phyloP scores from a whole-genome alignment of 805 yeast species.

The Debaryomyces tyrocola region DNA sequence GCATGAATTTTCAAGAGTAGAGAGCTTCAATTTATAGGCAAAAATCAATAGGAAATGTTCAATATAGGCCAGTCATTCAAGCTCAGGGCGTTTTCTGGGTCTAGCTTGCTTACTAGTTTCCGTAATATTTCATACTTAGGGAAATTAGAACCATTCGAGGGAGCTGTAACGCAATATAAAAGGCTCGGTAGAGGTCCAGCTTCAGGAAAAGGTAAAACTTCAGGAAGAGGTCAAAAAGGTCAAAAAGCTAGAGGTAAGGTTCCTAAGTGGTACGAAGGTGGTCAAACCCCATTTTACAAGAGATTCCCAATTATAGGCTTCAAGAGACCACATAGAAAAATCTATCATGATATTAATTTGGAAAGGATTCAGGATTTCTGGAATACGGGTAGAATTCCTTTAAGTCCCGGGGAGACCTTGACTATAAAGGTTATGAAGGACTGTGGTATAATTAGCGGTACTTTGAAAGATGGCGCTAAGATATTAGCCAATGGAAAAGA shows the following conservation, averaged over 20 bases:
- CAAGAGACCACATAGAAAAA: constrained; percentile 58
- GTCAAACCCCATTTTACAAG: constrained; percentile 90
- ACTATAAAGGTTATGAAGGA: constrained; percentile 77
- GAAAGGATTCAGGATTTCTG: constrained; percentile 70
- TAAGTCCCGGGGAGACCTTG: constrained; percentile 61
- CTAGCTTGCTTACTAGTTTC: constrained; percentile 2
- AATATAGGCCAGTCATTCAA: constrained; percentile 6
- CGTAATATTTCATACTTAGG: constrained; percentile 53
- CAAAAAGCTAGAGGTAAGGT: constrained; percentile 93
- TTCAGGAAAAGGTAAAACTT: constrained; percentile 88
- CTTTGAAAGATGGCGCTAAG: constrained; percentile 77
- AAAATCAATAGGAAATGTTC: constrained; percentile 5
- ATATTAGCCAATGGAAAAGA: constrained; percentile 65
- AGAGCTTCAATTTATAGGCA: too few species aligned
- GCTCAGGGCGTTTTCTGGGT: constrained; percentile 1
- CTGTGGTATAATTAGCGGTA: constrained; percentile 69
- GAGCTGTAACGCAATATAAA: constrained; percentile 60
- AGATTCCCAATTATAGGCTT: constrained; percentile 89
- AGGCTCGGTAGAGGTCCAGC: constrained; percentile 97
- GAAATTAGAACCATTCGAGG: constrained; percentile 55
- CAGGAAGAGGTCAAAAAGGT: constrained; percentile 98
- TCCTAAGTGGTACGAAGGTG: constrained; percentile 96
- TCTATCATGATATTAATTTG: constrained; percentile 61
- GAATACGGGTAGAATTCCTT: constrained; percentile 60
- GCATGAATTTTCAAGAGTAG: too few species aligned